Percentiles rank a stretch among this genome's conserved stretches.
These are phyloP conservation scores for Ogataea trehaloabstinens DNA, from an alignment of 805 yeast species.

Conservation along the genomic window DNA sequence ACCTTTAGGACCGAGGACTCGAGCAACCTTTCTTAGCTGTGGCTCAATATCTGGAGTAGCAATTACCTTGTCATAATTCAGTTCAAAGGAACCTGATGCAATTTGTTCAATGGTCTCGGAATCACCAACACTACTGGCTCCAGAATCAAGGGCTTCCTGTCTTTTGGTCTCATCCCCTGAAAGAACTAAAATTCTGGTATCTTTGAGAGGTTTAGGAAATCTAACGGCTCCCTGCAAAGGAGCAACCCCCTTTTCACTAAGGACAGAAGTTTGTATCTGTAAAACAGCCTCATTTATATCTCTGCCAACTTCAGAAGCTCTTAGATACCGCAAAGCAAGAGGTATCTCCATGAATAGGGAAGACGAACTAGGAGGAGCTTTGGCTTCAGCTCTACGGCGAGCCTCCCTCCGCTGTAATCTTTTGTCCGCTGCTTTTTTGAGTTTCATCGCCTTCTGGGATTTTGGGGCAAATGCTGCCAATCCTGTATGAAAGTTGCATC, in stretches of 20 bases:
- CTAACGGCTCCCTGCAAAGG: conserved; percentile 69
- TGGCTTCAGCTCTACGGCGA: conserved; percentile 33
- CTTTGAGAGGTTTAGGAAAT: conserved; percentile 71
- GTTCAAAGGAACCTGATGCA: conserved; percentile 45
- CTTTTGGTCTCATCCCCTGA: conserved; percentile 54
- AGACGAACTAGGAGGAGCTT: conserved; percentile 41
- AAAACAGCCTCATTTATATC: conserved; percentile 69
- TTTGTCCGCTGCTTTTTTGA: conserved; percentile 26
- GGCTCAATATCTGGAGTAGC: conserved; percentile 80
- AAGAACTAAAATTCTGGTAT: conserved; percentile 65
- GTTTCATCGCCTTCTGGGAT: conserved; percentile 25
- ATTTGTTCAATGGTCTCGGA: conserved; percentile 64
- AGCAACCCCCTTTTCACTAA: conserved; percentile 74
- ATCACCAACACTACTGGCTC: conserved; percentile 73
- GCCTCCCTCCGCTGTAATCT: conserved; percentile 25
- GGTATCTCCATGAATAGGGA: conserved; percentile 74
- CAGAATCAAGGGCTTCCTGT: conserved; percentile 52
- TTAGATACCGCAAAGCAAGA: conserved; percentile 68
- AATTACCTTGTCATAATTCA: conserved; percentile 70
- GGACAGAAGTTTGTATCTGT: conserved; percentile 59
- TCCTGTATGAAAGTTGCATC: conserved; percentile 5
- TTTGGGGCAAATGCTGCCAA: conserved; percentile 21
- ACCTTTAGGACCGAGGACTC: conserved; percentile 82
- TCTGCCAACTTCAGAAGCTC: conserved; percentile 91
- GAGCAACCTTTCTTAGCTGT: conserved; percentile 67